A percentile compares a stretch with the other conserved stretches of the same genome.
Conservation (phyloP, 129 eudicot species). For the Ambrosia trifida region DNA sequence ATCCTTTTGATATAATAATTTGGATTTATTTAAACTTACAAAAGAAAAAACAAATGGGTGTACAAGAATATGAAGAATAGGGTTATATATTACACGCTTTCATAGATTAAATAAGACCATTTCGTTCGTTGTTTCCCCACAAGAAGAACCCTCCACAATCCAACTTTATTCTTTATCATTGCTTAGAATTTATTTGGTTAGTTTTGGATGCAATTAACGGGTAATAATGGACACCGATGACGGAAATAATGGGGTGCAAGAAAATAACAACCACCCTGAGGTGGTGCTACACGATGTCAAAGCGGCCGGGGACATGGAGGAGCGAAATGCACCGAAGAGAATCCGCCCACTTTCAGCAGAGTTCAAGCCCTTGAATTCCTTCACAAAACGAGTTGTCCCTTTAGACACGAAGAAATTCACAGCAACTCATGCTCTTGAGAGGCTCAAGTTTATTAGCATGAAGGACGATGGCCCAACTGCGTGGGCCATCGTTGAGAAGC, state of each 20-base stretch:
- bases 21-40: not conserved
- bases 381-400: conserved; percentile 34
- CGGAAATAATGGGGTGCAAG: conserved; percentile 24
- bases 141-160: not conserved
- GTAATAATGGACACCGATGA: conserved; percentile 38
- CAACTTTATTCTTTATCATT: not conserved
- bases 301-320: conserved; percentile 36
- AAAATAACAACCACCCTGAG: not conserved
- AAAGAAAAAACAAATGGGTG: not conserved
- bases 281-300: conserved; percentile 11
- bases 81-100: not conserved
- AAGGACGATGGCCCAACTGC: conserved; percentile 18
- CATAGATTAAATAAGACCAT: not conserved
- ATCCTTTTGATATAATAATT: not conserved
- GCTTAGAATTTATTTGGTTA: conserved; percentile 14
- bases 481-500: conserved; percentile 51
- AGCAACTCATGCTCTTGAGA: conserved; percentile 23
- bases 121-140: not conserved
- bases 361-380: conserved; percentile 36
- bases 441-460: conserved; percentile 68
- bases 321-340: conserved; percentile 45
- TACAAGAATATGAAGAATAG: not conserved
- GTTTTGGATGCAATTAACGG: conserved; percentile 26
- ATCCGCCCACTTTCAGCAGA: conserved; percentile 40
- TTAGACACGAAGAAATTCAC: not conserved